Conservation (phyloP, 2,329 filamentous ascomycete species). For the Cercospora sesami region DNA sequence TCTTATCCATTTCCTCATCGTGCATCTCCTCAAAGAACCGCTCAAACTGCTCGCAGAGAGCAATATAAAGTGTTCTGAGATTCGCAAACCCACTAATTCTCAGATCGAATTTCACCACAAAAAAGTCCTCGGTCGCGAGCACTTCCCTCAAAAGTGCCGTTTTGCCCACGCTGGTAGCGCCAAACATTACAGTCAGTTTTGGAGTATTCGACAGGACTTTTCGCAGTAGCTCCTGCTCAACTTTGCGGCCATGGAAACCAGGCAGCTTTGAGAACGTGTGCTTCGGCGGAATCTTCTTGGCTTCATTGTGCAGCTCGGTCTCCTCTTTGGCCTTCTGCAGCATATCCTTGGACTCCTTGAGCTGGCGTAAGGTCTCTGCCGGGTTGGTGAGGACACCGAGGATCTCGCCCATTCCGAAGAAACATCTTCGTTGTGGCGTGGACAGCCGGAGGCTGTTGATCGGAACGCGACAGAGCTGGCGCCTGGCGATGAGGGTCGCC, state of each 20-base stretch:
- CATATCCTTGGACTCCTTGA: constrained; percentile 27
- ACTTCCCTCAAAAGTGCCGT: constrained; percentile 25
- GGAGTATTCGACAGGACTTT: constrained; percentile 23
- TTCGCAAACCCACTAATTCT: constrained; percentile 26
- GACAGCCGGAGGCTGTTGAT: background rate
- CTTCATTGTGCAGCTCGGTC: constrained; percentile 20
- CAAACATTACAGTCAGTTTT: constrained; percentile 25
- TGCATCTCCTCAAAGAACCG: constrained; percentile 25
- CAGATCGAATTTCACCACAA: constrained; percentile 26
- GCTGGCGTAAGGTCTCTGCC: constrained; percentile 21
- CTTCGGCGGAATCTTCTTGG: constrained; percentile 23
- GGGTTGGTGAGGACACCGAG: constrained; percentile 22
- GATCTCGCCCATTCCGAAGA: constrained; percentile 26
- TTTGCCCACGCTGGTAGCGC: constrained; percentile 26
- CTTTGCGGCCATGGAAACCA: constrained; percentile 23
- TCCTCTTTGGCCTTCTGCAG: constrained; percentile 24
- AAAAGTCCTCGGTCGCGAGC: constrained; percentile 26
- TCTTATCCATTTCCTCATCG: constrained; percentile 27
- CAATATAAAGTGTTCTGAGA: constrained; percentile 21
- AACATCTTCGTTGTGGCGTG: constrained; percentile 9
- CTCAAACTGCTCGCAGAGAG: constrained; percentile 24
- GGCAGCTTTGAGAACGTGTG: constrained; percentile 24
- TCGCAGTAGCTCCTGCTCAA: constrained; percentile 21
- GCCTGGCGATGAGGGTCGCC: constrained; percentile 1
- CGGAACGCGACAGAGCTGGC: constrained; percentile 6